Base-by-base conservation (phyloP, 805 yeast genomes). In the Blastobotrys chiropterorum region DNA sequence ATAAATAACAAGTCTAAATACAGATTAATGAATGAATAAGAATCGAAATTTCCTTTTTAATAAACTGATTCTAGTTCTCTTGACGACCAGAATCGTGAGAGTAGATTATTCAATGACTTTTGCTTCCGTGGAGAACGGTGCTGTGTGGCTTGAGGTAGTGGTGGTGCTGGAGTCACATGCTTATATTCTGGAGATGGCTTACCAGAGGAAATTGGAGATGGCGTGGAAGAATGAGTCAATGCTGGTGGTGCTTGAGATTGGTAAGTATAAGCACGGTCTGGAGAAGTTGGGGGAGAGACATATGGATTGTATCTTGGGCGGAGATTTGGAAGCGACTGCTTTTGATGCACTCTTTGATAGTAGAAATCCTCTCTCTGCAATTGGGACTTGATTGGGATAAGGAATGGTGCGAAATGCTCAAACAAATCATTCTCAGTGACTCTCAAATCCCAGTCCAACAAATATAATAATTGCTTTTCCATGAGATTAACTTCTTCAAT, bases 401-500 rank as follows among this genome's bases (percentile, higher is more conserved):
- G 71, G 72, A 92, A 88, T 26, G 90, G 90, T 47, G 84, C 80
- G 50, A 90, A 75, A 21, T 84, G 84, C 47, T 73, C 68, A 52
- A 81, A 72, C 53, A 92, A 77, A 59, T 92, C 98, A 34, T 78
- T 76, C 58, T 82, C 82, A 30, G 80, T 71, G 47, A 94, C 82
- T 21, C 79, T 74, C 46, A 94, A 74, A 62, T 88, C 83, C 98
- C 98, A 92, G 61, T 88, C 85, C 53, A 92, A 77, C 56, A 88
- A 81, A 47, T 78, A 80, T 47, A 92, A 80, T 61, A 94, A 73
- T 70, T 92, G 98, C 59, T 90, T 77, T 71, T 92, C 99, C 62
- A 95, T 86, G 57, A 90, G 82, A 69, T 92, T 94, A 50, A 94
- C 89, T 63, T 92, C 98, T 19, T 75, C 75, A 39, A 86, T 72